phyloP scores from a whole-genome alignment of 768 basidiomycete genomes.

The Leccinum pellstonianum region DNA sequence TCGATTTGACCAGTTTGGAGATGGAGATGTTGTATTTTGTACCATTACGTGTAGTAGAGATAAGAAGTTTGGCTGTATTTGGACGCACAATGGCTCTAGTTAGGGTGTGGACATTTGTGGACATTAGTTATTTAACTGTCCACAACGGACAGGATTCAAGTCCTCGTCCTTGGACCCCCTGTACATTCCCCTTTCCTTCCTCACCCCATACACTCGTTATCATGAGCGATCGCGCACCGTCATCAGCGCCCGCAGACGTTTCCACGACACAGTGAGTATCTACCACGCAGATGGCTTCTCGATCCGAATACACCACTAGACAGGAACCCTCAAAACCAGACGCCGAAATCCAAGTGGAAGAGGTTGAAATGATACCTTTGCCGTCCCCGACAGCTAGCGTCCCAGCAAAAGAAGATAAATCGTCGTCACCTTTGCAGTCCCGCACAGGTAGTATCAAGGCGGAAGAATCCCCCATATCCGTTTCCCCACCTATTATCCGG shows the following conservation, averaged over 20 bases:
- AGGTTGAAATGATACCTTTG: not conserved
- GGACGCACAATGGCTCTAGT: slow-evolving; percentile 5
- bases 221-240: slow-evolving; percentile 27
- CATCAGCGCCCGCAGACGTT: not conserved
- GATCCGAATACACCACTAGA: slow-evolving; percentile 18
- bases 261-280: slow-evolving; percentile 18
- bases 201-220: slow-evolving; percentile 31
- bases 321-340: slow-evolving; percentile 1
- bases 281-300: not conserved
- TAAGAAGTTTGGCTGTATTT: slow-evolving; percentile 28
- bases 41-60: not conserved
- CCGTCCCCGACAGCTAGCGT: not conserved
- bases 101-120: slow-evolving; percentile 1
- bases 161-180: slow-evolving; percentile 9
- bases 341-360: not conserved
- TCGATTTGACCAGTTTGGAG: not conserved
- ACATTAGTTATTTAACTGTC: slow-evolving; percentile 1
- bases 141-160: slow-evolving; percentile 12
- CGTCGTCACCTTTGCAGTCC: not conserved
- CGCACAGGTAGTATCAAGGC: slow-evolving; percentile 1
- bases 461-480: not conserved
- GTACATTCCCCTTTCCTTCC: slow-evolving; percentile 7
- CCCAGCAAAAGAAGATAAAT: not conserved
- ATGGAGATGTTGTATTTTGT: slow-evolving; percentile 10
- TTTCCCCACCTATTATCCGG: not conserved